Base-by-base conservation (phyloP, 441 rosid genomes). In the Populus hybrid region DNA sequence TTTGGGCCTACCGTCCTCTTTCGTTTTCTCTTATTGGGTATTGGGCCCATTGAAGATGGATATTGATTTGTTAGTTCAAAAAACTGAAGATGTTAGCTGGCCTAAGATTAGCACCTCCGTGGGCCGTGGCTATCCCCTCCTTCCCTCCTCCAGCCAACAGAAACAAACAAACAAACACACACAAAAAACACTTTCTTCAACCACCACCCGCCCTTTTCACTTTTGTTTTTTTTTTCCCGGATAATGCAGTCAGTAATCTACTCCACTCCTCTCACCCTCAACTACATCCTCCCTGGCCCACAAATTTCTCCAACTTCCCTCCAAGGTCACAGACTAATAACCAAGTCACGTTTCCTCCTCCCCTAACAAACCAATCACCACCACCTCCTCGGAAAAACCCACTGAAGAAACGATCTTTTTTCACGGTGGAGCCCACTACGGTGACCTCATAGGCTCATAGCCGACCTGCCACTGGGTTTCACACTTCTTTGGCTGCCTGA, bases 401-500 rank as follows among this genome's bases (percentile, higher is more conserved):
- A 87, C 83, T 57, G 88, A 86, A 81, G 99, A 95, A 84, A 89
- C 87, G 8, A 73, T 95, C 75, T 93, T 88, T 75, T 93, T 93
- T 85, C 94, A 93, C 73, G 95, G 97, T 0, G 99, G 99, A 65
- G 93, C 99, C 65, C 99, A 95, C 81, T 89, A 89, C 90, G 99
- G 97, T 1, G 99, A 95, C 86, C 32, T 30, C 32, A 30, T 30
- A 3, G 32, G 32, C 91, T 93, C 2, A 4, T 90, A 38, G 97
- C 97, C 0, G 92, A 93, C 78, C 89, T 93, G 77, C 80, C 89
- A 34, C 88, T 95, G 71, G 99, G 98, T 63, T 86, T 93, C 82
- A 92, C 97, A 50, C 90, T 95, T 34, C 78, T 95, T 3, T 95
- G 98, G 97, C 89, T 95, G 8, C 99, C 99, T 93, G 76, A 95